phyloP scores from a whole-genome alignment of 495 filamentous ascomycete species.

The Neurospora sp. region DNA sequence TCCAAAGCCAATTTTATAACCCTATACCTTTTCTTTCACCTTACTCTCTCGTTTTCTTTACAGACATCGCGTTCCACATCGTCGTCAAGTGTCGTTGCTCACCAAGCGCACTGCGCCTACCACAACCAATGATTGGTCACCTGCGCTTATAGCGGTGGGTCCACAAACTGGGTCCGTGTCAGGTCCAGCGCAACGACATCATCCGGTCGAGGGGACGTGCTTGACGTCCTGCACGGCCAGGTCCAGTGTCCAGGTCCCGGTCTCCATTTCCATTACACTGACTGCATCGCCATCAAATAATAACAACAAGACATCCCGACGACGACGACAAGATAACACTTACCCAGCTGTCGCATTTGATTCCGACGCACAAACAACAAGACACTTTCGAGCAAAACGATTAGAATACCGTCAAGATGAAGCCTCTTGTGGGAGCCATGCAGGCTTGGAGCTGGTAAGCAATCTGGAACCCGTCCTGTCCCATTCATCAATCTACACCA shows the following conservation, averaged over 20 bases:
- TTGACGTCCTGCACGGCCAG: not conserved
- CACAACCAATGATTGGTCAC: not conserved
- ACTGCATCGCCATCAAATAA: not conserved
- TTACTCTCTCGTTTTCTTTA: not conserved
- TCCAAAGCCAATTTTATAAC: too few relatives aligned
- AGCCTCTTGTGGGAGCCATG: slow-evolving; percentile 79
- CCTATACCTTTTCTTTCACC: too few relatives aligned
- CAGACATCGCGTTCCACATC: not conserved
- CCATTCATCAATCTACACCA: not conserved
- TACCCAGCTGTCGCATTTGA: not conserved
- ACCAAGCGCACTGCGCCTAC: not conserved
- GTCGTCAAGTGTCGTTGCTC: not conserved
- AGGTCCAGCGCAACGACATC: not conserved
- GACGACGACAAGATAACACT: not conserved
- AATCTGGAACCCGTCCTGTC: not conserved
- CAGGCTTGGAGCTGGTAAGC: slow-evolving; percentile 89
- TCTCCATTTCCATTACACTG: not conserved
- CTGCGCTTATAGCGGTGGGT: not conserved
- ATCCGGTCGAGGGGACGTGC: not conserved
- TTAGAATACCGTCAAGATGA: slow-evolving; percentile 50
- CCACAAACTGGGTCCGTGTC: not conserved
- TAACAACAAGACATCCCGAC: not conserved
- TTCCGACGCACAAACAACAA: not conserved
- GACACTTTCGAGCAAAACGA: not conserved
- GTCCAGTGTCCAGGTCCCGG: not conserved